Conservation (phyloP, 2,329 filamentous ascomycete species). For the Colletotrichum liaoningense region DNA sequence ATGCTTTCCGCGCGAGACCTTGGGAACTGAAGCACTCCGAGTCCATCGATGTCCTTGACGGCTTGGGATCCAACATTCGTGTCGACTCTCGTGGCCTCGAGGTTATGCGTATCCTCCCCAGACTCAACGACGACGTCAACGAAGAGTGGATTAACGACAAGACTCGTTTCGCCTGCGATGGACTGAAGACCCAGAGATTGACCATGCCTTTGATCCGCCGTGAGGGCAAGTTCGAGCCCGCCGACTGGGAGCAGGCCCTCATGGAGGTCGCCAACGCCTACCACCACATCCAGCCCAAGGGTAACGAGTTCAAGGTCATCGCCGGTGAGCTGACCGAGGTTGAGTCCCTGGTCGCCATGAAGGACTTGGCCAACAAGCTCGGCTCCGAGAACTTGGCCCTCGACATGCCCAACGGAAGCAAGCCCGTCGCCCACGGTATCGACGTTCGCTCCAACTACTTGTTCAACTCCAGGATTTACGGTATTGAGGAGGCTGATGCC, state of each 20-base stretch:
- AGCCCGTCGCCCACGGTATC: slow-evolving; percentile 89
- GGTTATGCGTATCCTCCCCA: slow-evolving; percentile 93
- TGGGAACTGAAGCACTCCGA: slow-evolving; percentile 98
- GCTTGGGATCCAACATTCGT: slow-evolving; percentile 92
- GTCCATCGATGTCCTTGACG: slow-evolving; percentile 94
- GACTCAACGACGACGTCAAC: slow-evolving; percentile 97
- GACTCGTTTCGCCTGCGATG: slow-evolving; percentile 94
- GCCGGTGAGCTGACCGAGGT: slow-evolving; percentile 92
- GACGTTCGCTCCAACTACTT: slow-evolving; percentile 95
- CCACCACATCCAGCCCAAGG: slow-evolving; percentile 82
- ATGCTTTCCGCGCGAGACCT: slow-evolving; percentile 94
- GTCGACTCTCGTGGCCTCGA: slow-evolving; percentile 93
- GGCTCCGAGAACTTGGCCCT: slow-evolving; percentile 96
- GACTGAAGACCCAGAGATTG: slow-evolving; percentile 93
- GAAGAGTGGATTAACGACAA: slow-evolving; percentile 99
- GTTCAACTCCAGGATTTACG: slow-evolving; percentile 96
- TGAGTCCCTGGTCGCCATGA: slow-evolving; percentile 94
- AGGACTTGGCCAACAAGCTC: slow-evolving; percentile 96
- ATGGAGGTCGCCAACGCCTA: slow-evolving; percentile 87
- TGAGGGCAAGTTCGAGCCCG: slow-evolving; percentile 91
- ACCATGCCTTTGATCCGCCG: slow-evolving; percentile 91
- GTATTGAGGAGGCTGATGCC: slow-evolving; percentile 92
- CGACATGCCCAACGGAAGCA: slow-evolving; percentile 86
- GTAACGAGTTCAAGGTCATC: slow-evolving; percentile 95
- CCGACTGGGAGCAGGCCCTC: slow-evolving; percentile 95